Evolutionary conservation across 805 yeast species (phyloP).

Genomic region (Wickerhamiella cacticola): DNA sequence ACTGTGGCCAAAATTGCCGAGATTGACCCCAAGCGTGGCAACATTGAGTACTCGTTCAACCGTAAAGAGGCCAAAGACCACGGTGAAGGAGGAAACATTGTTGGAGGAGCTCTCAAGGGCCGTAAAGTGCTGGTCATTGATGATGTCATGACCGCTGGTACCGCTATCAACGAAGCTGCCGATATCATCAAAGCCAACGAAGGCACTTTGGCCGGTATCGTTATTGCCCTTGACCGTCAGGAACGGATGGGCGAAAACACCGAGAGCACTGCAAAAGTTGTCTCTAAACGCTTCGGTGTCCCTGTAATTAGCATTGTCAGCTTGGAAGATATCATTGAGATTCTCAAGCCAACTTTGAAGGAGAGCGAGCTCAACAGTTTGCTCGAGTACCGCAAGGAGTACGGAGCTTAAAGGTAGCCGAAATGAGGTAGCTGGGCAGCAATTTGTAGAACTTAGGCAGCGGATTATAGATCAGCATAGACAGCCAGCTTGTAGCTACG

Average conservation of each 20-base stretch:
- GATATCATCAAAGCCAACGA: slow-evolving; percentile 55
- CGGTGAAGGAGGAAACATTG: slow-evolving; percentile 95
- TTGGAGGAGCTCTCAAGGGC: slow-evolving; percentile 63
- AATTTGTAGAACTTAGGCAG: too few species aligned
- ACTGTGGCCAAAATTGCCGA: slow-evolving; percentile 89
- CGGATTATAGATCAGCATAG: too few species aligned
- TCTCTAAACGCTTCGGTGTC: slow-evolving; percentile 55
- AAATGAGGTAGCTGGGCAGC: too few species aligned
- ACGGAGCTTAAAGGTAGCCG: slow-evolving; percentile 21
- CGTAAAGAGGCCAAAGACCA: slow-evolving; percentile 84
- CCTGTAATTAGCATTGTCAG: slow-evolving; percentile 78
- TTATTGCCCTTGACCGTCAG: slow-evolving; percentile 90
- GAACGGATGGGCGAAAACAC: slow-evolving; percentile 62
- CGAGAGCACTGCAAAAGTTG: slow-evolving; percentile 70
- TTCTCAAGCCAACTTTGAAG: slow-evolving; percentile 32
- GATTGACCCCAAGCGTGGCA: slow-evolving; percentile 52
- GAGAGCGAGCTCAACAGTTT: slow-evolving; percentile 23
- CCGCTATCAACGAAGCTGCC: slow-evolving; percentile 92
- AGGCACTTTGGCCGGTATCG: slow-evolving; percentile 70
- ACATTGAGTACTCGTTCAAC: slow-evolving; percentile 82
- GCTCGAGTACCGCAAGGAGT: slow-evolving; percentile 24
- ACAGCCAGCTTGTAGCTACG: too few species aligned
- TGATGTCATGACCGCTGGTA: slow-evolving; percentile 97
- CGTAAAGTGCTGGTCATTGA: slow-evolving; percentile 78
- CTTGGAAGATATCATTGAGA: slow-evolving; percentile 59